These are phyloP conservation scores for Fomitopsis pinicola DNA, from an alignment of 1,284 basidiomycete species.

Conservation along the genomic window DNA sequence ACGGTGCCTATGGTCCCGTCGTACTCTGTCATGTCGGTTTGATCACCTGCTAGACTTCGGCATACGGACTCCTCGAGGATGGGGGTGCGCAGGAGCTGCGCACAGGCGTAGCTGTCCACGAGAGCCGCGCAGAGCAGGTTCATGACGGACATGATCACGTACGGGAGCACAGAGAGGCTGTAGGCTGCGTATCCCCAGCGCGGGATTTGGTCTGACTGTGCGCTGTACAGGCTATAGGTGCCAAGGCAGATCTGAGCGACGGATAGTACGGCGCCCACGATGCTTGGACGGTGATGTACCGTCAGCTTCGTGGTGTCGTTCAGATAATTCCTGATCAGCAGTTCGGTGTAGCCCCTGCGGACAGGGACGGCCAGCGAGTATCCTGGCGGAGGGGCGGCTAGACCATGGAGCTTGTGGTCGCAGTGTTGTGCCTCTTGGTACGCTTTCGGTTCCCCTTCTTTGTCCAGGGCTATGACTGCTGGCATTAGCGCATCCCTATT, in stretches of 20 bases:
- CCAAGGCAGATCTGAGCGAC: not conserved
- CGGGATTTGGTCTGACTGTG: not conserved
- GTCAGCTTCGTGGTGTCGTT: not conserved
- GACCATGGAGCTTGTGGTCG: conserved; percentile 53
- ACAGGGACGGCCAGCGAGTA: not conserved
- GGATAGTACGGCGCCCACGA: not conserved
- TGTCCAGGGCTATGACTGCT: conserved; percentile 42
- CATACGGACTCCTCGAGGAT: conserved; percentile 1
- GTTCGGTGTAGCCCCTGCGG: not conserved
- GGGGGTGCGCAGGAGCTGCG: conserved; percentile 3
- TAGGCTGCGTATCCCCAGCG: conserved; percentile 7
- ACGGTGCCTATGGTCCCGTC: not conserved
- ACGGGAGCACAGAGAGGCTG: conserved; percentile 4
- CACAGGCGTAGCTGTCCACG: conserved; percentile 3
- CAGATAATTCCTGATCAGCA: not conserved
- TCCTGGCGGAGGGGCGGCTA: not conserved
- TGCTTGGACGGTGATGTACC: not conserved
- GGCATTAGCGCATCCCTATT: conserved; percentile 21
- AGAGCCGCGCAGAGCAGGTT: conserved; percentile 1
- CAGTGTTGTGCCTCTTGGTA: conserved; percentile 66
- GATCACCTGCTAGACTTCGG: not conserved
- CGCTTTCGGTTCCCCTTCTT: conserved; percentile 63
- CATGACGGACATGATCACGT: conserved; percentile 5
- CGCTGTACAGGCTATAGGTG: not conserved
- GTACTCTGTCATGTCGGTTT: not conserved